Percentiles rank a stretch among this genome's conserved stretches.
Evolutionary conservation across 108 stramenopile species (phyloP).

Genomic region (Licmophora abbreviata): DNA sequence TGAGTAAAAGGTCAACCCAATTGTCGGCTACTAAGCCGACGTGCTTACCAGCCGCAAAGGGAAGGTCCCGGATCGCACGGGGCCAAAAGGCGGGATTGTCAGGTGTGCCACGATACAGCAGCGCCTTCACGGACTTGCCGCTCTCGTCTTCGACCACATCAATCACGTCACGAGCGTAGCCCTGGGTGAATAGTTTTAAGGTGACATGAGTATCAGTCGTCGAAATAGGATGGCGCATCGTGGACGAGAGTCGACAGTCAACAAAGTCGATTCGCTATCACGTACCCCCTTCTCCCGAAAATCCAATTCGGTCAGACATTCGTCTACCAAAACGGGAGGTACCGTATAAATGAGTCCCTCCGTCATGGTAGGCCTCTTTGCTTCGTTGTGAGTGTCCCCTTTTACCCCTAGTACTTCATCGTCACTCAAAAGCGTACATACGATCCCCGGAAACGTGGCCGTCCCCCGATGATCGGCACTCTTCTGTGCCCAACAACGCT

Average conservation of each 20-base stretch:
- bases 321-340: constrained; percentile 50
- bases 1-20: constrained; percentile 1
- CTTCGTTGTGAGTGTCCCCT: not conserved
- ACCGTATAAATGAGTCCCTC: constrained; percentile 70
- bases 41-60: constrained; percentile 47
- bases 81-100: constrained; percentile 83
- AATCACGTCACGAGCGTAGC: constrained; percentile 74
- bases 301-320: constrained; percentile 77
- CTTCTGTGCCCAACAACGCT: constrained; percentile 73
- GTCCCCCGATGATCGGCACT: constrained; percentile 82
- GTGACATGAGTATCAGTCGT: not conserved
- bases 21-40: not conserved
- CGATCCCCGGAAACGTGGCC: constrained; percentile 65
- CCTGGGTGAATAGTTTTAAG: constrained; percentile 6
- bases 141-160: constrained; percentile 69
- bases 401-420: constrained; percentile 33
- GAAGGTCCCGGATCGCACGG: constrained; percentile 44
- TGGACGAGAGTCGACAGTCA: too few species aligned
- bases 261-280: not conserved
- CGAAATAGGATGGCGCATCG: not conserved
- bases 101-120: constrained; percentile 76
- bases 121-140: constrained; percentile 42
- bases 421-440: constrained; percentile 76
- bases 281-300: constrained; percentile 77
- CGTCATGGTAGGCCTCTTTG: constrained; percentile 30